Percentiles rank a stretch among this genome's conserved stretches.
Evolutionary conservation across 495 filamentous ascomycete species (phyloP).

Genomic region (Hyaloscypha hepaticicola): DNA sequence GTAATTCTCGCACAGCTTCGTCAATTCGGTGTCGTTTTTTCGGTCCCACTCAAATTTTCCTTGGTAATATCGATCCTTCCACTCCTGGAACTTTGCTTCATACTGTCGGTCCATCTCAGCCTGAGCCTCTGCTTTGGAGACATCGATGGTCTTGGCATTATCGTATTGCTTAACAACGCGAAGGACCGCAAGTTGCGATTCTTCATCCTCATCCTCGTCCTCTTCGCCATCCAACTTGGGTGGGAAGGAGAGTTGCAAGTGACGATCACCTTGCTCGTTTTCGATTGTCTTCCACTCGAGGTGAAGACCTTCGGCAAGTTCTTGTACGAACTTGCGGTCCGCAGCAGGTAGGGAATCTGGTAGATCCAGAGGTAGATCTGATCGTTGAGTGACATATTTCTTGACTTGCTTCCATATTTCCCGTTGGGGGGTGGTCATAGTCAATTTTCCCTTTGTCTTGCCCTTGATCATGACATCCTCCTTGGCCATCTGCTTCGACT

Average conservation of each 20-base stretch:
- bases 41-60: constrained; percentile 90
- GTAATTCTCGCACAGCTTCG: constrained; percentile 89
- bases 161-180: constrained; percentile 88
- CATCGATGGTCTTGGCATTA: constrained; percentile 79
- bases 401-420: constrained; percentile 79
- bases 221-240: constrained; percentile 54
- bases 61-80: constrained; percentile 91
- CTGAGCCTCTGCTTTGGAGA: constrained; percentile 75
- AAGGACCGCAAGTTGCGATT: constrained; percentile 75
- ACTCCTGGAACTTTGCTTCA: constrained; percentile 78
- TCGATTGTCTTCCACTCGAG: constrained; percentile 79
- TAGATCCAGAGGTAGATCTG: constrained; percentile 61
- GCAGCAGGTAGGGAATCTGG: constrained; percentile 72
- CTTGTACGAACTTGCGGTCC: constrained; percentile 89
- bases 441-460: constrained; percentile 58
- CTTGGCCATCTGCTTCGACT: constrained; percentile 69
- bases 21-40: constrained; percentile 78
- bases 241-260: constrained; percentile 73
- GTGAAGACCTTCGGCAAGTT: constrained; percentile 77
- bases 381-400: constrained; percentile 69
- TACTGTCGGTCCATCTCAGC: constrained; percentile 77
- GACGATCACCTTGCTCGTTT: constrained; percentile 74
- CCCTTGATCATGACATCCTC: constrained; percentile 63
- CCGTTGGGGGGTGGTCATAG: constrained; percentile 79
- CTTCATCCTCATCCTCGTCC: constrained; percentile 77